phyloP scores from a whole-genome alignment of 441 rosid genomes.

The Metrosideros polymorpha region DNA sequence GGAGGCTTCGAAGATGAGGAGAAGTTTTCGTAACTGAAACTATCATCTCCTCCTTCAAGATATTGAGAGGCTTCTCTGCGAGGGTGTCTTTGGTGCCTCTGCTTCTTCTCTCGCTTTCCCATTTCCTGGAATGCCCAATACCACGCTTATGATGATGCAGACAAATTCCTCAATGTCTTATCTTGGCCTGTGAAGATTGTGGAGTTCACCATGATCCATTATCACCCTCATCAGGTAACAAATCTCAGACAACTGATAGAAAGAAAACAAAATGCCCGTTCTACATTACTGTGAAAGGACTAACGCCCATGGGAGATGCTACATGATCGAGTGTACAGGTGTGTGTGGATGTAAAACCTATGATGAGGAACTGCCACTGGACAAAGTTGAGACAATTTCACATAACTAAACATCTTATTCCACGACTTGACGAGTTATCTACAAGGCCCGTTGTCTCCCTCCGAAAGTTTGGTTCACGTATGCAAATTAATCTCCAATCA shows the following conservation, averaged over 20 bases:
- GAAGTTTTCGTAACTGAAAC: not conserved
- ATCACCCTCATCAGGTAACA: not conserved
- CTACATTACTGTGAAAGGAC: not conserved
- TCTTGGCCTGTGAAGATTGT: not conserved
- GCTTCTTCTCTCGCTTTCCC: conserved; percentile 73
- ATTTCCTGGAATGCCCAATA: conserved; percentile 6
- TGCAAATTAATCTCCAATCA: not conserved
- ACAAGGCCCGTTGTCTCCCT: not conserved
- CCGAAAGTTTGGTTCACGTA: not conserved
- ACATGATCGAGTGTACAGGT: not conserved
- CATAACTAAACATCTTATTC: not conserved
- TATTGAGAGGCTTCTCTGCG: conserved; percentile 33
- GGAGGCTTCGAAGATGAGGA: conserved; percentile 1
- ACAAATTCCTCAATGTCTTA: not conserved
- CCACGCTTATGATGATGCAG: not conserved
- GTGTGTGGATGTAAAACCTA: not conserved
- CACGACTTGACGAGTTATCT: not conserved
- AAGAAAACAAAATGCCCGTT: not conserved
- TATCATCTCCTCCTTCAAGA: conserved; percentile 19
- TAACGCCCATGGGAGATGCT: not conserved
- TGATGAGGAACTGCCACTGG: not conserved
- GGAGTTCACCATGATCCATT: not conserved
- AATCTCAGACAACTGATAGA: not conserved
- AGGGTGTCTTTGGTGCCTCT: conserved; percentile 34
- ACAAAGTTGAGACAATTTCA: not conserved